Percentiles rank a stretch among this genome's conserved stretches.
Evolutionary conservation across 495 filamentous ascomycete species (phyloP).

Genomic region (Polyplosphaeria fusca): DNA sequence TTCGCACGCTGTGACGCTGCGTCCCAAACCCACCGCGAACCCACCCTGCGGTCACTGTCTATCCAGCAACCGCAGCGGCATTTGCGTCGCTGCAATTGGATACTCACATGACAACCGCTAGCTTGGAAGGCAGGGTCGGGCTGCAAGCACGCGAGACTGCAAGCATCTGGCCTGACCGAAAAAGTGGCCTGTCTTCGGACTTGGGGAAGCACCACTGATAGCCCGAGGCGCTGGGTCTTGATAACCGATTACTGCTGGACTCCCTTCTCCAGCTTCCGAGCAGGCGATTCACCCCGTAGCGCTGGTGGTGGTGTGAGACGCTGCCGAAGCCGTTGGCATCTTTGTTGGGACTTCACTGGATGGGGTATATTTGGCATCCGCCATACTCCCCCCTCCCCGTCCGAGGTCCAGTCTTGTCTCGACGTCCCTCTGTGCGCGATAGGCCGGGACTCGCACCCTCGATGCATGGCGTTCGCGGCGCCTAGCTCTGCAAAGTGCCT

Average conservation of each 20-base stretch:
- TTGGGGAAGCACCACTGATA: slow-evolving; percentile 14
- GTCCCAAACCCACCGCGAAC: too few species aligned
- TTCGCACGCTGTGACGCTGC: slow-evolving; percentile 1
- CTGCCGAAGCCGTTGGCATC: neutral
- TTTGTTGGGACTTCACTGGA: neutral
- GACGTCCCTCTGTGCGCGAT: neutral
- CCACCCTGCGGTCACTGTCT: too few species aligned
- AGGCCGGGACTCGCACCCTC: neutral
- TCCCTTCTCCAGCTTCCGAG: neutral
- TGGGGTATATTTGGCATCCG: neutral
- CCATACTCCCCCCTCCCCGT: neutral
- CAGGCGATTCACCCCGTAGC: neutral
- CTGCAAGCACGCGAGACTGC: slow-evolving; percentile 20
- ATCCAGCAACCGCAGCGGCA: too few species aligned
- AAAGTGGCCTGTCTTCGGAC: too few species aligned
- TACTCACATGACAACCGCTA: neutral
- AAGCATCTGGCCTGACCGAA: slow-evolving; percentile 26
- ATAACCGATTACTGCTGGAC: slow-evolving; percentile 13
- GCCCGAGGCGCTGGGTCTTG: slow-evolving; percentile 26
- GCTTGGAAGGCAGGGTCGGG: neutral
- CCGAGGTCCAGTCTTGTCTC: neutral
- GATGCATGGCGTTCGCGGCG: neutral
- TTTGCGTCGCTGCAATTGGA: neutral
- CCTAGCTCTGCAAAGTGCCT: neutral
- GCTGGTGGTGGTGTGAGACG: neutral